Percentiles rank a stretch among this genome's conserved stretches.
Evolutionary conservation across 768 basidiomycete genomes (phyloP).

Genomic region (Filobasidium wieringae): DNA sequence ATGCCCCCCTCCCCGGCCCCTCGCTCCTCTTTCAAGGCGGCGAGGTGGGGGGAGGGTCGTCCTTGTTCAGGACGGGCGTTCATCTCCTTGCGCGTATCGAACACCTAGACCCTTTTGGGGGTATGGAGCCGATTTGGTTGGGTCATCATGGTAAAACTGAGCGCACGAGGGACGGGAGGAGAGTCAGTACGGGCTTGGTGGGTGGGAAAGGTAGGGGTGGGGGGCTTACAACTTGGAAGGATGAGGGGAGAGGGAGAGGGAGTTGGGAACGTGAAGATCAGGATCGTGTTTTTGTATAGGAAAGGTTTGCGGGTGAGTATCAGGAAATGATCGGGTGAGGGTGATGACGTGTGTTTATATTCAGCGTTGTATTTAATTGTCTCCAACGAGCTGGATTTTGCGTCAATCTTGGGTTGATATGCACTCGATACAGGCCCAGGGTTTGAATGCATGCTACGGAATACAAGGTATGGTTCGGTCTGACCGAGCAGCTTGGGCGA

Average conservation of each 20-base stretch:
- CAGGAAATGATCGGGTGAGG: not conserved
- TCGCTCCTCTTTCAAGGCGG: not conserved
- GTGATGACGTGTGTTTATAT: not conserved
- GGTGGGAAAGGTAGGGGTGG: not conserved
- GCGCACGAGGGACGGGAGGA: not conserved
- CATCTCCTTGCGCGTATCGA: slow-evolving; percentile 1
- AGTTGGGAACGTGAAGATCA: not conserved
- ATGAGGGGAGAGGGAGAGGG: not conserved
- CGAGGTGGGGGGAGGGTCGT: not conserved
- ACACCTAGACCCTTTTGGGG: not conserved
- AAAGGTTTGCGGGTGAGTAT: not conserved
- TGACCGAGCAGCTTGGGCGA: too few relatives aligned
- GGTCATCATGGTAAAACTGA: slow-evolving; percentile 3
- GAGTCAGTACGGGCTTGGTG: not conserved
- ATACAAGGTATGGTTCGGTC: too few relatives aligned
- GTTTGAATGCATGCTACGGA: too few relatives aligned
- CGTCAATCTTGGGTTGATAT: too few relatives aligned
- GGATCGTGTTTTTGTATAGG: too few relatives aligned
- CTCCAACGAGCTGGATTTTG: too few relatives aligned
- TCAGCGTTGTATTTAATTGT: not conserved
- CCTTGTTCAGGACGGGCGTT: not conserved
- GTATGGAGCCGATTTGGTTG: not conserved
- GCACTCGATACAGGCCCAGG: too few relatives aligned
- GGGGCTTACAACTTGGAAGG: not conserved
- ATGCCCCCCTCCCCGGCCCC: not conserved